Evolutionary conservation across 1,139 yeast species (phyloP), one percentile per base, ranked within the genome.

Genomic region (Diutina rugosa): DNA sequence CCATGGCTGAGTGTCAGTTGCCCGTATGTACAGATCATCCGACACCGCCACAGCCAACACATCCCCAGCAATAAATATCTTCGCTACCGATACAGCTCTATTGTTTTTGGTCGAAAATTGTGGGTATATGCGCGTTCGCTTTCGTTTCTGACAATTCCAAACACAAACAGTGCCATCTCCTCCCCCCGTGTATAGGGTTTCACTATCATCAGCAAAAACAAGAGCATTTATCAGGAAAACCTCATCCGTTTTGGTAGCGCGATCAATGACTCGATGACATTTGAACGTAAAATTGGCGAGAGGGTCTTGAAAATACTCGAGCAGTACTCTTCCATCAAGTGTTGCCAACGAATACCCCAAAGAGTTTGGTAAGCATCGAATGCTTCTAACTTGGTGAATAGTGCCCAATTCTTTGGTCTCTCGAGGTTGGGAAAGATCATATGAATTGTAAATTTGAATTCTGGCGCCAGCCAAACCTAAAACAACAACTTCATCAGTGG

Each of bases 281-380:
- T 90, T 84, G 74, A 90, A 91, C 0, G 96, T 95, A 67, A 85
- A 91, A 8, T 44, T 30, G 56, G 75, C 69, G 6, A 68, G 66
- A 0, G 79, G 77, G 0, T 77, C 66, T 57, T 85, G 81, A 58
- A 84, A 81, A 64, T 79, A 85, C 61, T 90, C 96, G 47, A 91
- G 80, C 0, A 95, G 86, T 0, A 89, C 93, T 54, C 96, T 73
- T 0, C 97, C 97, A 63, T 90, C 97, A 14, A 90, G 78, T 2
- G 96, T 85, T n/a, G 91, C 77, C 48, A 86, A 79, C 0, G 88
- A 90, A 66, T 83, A 90, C 0, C 95, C 95, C 49, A 73, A 70
- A 2, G 80, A 80, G 56, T 71, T 65, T 0, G 90, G 88, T 61
- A 84, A 76, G 56, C 85, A 74, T 59, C 76, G 75, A 32, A 90